A percentile compares a stretch with the other conserved stretches of the same genome.
phyloP scores from a whole-genome alignment of 371 early-diverging fungal genomes.

The Saksenaea vasiformis region DNA sequence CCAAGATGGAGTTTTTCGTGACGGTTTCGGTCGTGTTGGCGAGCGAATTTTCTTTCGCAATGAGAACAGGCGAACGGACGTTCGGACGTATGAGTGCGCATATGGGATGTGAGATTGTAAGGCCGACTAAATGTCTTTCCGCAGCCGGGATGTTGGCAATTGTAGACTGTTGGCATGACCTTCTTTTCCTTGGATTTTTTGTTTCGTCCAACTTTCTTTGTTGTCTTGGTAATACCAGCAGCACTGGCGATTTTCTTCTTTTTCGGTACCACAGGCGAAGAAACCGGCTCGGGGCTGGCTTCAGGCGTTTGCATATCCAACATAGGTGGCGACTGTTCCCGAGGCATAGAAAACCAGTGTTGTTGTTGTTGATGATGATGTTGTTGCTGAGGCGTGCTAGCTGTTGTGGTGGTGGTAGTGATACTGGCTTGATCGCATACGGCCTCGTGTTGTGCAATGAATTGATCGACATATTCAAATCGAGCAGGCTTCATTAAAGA shows the following conservation, averaged over 20 bases:
- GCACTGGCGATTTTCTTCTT: background rate
- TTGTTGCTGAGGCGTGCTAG: too few species aligned
- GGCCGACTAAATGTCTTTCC: constrained; percentile 68
- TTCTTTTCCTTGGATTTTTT: background rate
- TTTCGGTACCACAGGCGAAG: background rate
- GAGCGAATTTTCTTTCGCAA: constrained; percentile 53
- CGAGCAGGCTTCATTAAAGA: background rate
- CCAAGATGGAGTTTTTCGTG: constrained; percentile 62
- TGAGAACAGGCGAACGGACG: constrained; percentile 40
- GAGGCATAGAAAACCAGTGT: background rate
- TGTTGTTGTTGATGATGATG: background rate
- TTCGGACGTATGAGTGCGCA: constrained; percentile 62
- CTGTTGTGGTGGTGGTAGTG: too few species aligned
- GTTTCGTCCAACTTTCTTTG: constrained; percentile 1
- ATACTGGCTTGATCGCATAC: background rate
- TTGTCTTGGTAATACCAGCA: background rate
- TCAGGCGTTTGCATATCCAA: background rate
- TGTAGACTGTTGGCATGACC: background rate
- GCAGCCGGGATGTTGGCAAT: constrained; percentile 54
- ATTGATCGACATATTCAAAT: constrained; percentile 3
- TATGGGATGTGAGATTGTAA: constrained; percentile 73
- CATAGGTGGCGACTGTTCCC: background rate
- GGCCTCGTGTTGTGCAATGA: constrained; percentile 2
- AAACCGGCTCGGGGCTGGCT: background rate
- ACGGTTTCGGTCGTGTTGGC: constrained; percentile 64